A percentile compares a stretch with the other conserved stretches of the same genome.
phyloP scores from a whole-genome alignment of 1,284 basidiomycete genomes.

The Mycosarcoma mackinlayi region DNA sequence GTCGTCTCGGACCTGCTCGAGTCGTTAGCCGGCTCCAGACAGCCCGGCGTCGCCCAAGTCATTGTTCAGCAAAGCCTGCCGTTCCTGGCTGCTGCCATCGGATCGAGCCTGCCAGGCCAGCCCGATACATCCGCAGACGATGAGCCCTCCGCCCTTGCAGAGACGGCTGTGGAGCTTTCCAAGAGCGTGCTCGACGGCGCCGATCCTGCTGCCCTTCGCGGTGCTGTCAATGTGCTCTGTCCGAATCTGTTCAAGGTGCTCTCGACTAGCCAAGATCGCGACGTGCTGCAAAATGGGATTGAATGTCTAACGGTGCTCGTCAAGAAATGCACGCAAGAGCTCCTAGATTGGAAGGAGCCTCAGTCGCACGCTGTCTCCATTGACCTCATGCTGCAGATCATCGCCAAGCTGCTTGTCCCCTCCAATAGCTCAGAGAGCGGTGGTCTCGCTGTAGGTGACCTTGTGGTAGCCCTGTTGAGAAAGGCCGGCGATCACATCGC shows the following conservation, averaged over 20 bases:
- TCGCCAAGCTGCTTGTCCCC: constrained; percentile 55
- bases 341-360: constrained; percentile 73
- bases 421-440: constrained; percentile 73
- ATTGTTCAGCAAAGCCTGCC: constrained; percentile 81
- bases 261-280: constrained; percentile 46
- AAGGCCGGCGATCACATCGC: constrained; percentile 78
- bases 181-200: constrained; percentile 76
- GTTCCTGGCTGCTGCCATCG: constrained; percentile 76
- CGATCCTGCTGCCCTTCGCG: constrained; percentile 81
- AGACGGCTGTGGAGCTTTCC: constrained; percentile 75
- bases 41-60: constrained; percentile 76
- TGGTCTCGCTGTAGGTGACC: constrained; percentile 89
- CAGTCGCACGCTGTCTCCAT: constrained; percentile 17
- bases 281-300: constrained; percentile 78
- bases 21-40: constrained; percentile 70
- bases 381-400: constrained; percentile 55
- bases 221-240: constrained; percentile 70
- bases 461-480: constrained; percentile 90
- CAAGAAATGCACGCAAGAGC: constrained; percentile 84
- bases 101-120: constrained; percentile 60
- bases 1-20: constrained; percentile 85
- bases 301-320: constrained; percentile 83
- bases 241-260: constrained; percentile 45
- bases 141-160: constrained; percentile 38
- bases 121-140: constrained; percentile 10